A percentile compares a stretch with the other conserved stretches of the same genome.
phyloP scores from a whole-genome alignment of 176 grass and related monocot species.

The Luzula sylvatica region DNA sequence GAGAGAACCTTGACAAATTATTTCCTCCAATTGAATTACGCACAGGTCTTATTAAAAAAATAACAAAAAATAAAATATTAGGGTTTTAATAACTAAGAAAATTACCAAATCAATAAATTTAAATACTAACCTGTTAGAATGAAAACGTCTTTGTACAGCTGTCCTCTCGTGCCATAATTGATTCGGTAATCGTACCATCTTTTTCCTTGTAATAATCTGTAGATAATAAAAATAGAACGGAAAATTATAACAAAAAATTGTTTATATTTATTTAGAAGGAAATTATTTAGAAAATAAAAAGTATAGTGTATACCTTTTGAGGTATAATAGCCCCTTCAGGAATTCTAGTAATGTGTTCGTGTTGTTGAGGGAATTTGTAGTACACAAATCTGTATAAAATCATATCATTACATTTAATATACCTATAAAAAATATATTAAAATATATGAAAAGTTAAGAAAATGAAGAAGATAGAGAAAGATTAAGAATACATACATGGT shows the following conservation, averaged over 20 bases:
- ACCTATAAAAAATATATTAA: background rate
- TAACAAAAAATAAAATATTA: background rate
- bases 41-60: slow-evolving; percentile 12
- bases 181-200: slow-evolving; percentile 6
- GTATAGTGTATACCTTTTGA: slow-evolving; percentile 19
- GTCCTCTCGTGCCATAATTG: slow-evolving; percentile 26
- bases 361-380: slow-evolving; percentile 26
- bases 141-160: background rate
- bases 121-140: slow-evolving; percentile 17
- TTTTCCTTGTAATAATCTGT: slow-evolving; percentile 16
- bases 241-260: background rate
- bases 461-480: background rate
- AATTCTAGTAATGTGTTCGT: slow-evolving; percentile 28
- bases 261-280: background rate
- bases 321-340: slow-evolving; percentile 24
- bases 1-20: slow-evolving; percentile 8
- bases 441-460: background rate
- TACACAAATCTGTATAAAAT: slow-evolving; percentile 28
- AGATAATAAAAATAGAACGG: background rate
- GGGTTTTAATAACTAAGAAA: too few species aligned
- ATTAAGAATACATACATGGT: slow-evolving; percentile 22
- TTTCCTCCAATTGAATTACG: slow-evolving; percentile 3
- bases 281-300: background rate
- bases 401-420: background rate
- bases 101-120: too few species aligned